These are phyloP conservation scores for Sporisorium graminicola DNA, from an alignment of 1,284 basidiomycete genomes.

Conservation along the genomic window DNA sequence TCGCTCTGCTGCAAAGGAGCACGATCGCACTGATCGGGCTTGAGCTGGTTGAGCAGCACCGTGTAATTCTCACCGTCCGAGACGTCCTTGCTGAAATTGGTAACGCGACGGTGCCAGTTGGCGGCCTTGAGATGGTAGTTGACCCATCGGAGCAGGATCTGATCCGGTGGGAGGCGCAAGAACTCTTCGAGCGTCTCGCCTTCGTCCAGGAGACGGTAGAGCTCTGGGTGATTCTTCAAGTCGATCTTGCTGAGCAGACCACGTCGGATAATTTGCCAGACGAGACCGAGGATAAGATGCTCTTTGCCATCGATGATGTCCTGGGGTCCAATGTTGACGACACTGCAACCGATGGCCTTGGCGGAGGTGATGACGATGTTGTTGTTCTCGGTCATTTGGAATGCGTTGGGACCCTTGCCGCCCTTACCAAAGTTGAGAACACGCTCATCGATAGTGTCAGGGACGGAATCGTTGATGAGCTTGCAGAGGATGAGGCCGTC, in stretches of 20 bases:
- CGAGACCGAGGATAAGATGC: slow-evolving; percentile 96
- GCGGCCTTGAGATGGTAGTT: slow-evolving; percentile 98
- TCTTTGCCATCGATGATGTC: slow-evolving; percentile 94
- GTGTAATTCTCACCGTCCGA: slow-evolving; percentile 98
- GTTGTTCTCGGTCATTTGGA: slow-evolving; percentile 99
- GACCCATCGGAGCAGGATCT: slow-evolving; percentile 96
- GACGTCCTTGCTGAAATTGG: slow-evolving; percentile 96
- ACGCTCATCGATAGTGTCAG: slow-evolving; percentile 98
- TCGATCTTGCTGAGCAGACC: slow-evolving; percentile 95
- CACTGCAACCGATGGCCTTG: slow-evolving; percentile 96
- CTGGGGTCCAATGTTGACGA: slow-evolving; percentile 95
- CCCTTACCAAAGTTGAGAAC: slow-evolving; percentile 80
- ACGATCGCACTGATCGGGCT: slow-evolving; percentile 87
- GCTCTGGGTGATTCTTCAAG: slow-evolving; percentile 96
- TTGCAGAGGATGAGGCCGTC: slow-evolving; percentile 97
- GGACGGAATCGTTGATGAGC: slow-evolving; percentile 98
- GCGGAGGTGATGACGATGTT: slow-evolving; percentile 99
- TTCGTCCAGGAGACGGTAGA: slow-evolving; percentile 94
- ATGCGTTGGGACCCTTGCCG: slow-evolving; percentile 79
- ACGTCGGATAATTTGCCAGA: slow-evolving; percentile 97
- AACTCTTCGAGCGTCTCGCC: slow-evolving; percentile 97
- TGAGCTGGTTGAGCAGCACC: slow-evolving; percentile 91
- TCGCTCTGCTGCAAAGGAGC: slow-evolving; percentile 88
- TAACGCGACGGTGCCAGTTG: slow-evolving; percentile 80
- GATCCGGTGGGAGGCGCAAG: slow-evolving; percentile 91